Conservation (phyloP, 208 protist species). For the Naegleria fowleri region DNA sequence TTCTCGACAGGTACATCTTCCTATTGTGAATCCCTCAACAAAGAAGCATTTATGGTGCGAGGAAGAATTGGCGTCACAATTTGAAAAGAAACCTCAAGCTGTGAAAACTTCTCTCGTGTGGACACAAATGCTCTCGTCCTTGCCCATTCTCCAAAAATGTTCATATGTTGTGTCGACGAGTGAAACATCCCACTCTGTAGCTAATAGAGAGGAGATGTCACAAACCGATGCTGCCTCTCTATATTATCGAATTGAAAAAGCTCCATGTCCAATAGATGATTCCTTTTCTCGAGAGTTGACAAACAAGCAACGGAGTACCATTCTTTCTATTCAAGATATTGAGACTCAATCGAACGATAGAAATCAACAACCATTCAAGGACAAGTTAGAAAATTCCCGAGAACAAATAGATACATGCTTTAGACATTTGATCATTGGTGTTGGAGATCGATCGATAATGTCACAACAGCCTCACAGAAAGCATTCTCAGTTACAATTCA, state of each 20-base stretch:
- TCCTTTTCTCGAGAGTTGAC: neutral
- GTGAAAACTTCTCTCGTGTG: neutral
- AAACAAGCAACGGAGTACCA: neutral
- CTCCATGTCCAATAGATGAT: slow-evolving; percentile 3
- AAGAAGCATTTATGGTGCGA: neutral
- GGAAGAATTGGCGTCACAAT: neutral
- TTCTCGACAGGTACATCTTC: neutral
- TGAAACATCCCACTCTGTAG: too few species aligned
- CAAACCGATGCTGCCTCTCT: neutral
- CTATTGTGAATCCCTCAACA: neutral
- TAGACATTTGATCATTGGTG: neutral
- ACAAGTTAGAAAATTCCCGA: neutral
- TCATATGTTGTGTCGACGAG: neutral
- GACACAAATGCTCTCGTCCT: neutral
- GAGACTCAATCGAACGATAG: neutral
- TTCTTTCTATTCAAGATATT: neutral
- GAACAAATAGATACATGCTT: neutral
- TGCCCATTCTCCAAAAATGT: neutral
- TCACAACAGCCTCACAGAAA: neutral
- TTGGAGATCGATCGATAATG: neutral
- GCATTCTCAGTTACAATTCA: neutral
- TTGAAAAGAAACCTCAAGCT: neutral
- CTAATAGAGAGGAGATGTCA: too few species aligned
- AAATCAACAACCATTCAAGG: too few species aligned
- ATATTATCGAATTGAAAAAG: neutral